A percentile compares a stretch with the other conserved stretches of the same genome.
Conservation (phyloP, 805 yeast species). For the Candida michaelii region DNA sequence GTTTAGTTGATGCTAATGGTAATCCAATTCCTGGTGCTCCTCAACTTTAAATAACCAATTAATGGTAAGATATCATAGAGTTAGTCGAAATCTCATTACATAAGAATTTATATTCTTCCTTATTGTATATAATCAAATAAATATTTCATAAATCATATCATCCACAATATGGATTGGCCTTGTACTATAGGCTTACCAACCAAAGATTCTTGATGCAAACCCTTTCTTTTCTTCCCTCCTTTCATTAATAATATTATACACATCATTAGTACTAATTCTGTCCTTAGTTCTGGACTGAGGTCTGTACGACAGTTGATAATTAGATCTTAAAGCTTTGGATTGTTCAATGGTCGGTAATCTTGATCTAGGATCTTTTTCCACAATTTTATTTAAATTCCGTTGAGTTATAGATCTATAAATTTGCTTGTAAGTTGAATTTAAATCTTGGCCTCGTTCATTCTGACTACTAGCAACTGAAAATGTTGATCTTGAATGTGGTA, state of each 20-base stretch:
- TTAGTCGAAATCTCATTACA: background rate
- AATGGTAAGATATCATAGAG: background rate
- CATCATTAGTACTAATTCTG: conserved; percentile 12
- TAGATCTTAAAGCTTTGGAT: conserved; percentile 9
- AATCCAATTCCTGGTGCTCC: conserved; percentile 84
- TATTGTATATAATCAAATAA: conserved; percentile 13
- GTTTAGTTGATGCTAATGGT: conserved; percentile 78
- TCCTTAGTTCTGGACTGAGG: background rate
- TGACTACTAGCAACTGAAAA: conserved; percentile 22
- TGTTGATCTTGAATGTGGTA: conserved; percentile 21
- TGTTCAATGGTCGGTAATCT: conserved; percentile 19
- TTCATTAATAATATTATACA: conserved; percentile 13
- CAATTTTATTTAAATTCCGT: conserved; percentile 24
- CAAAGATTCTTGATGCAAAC: conserved; percentile 34
- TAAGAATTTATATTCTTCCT: background rate
- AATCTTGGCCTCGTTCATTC: conserved; percentile 17
- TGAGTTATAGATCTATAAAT: conserved; percentile 39
- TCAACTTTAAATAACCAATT: conserved; percentile 29
- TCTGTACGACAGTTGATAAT: background rate
- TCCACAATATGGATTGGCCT: too few species aligned
- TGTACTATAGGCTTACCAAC: conserved; percentile 31
- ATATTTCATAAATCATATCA: conserved; percentile 10
- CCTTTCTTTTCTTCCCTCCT: conserved; percentile 15
- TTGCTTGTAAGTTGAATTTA: conserved; percentile 32
- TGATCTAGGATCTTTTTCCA: conserved; percentile 13